Conservation (phyloP, 306 rosid species). For the Dryas drummondii region DNA sequence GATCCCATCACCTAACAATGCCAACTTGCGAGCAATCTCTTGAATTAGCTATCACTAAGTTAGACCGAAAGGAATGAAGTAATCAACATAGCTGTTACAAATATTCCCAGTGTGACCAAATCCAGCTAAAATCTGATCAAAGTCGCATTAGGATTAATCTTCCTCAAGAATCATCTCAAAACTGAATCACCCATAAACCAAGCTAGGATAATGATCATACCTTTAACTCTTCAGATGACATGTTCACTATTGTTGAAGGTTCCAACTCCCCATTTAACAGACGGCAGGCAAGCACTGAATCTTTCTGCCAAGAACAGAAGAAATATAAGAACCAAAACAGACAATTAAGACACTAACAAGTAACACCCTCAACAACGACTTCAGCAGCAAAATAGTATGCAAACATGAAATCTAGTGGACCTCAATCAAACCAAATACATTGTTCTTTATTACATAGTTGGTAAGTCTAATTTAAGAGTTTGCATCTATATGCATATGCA, state of each 20-base stretch:
- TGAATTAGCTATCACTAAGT: not conserved
- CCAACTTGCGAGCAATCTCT: not conserved
- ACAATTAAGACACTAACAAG: not conserved
- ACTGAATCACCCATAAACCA: constrained; percentile 9
- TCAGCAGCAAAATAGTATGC: constrained; percentile 6
- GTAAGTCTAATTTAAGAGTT: not conserved
- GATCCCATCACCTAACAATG: not conserved
- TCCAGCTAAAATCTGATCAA: not conserved
- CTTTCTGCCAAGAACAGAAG: constrained; percentile 46
- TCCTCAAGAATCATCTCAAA: not conserved
- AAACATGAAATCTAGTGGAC: not conserved
- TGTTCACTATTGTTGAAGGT: constrained; percentile 70
- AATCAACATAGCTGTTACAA: not conserved
- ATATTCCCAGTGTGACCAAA: not conserved
- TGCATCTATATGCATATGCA: not conserved
- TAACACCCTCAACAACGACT: not conserved
- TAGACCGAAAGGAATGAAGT: not conserved
- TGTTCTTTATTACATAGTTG: not conserved
- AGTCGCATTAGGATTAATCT: not conserved
- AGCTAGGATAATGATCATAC: constrained; percentile 36
- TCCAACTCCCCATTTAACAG: constrained; percentile 81
- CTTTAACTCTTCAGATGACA: constrained; percentile 94
- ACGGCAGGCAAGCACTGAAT: constrained; percentile 59
- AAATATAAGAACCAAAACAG: constrained; percentile 2
- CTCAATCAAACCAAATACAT: not conserved